These are phyloP conservation scores for Ophiostoma triangulosporum DNA, from an alignment of 2,329 filamentous ascomycete species.

Conservation along the genomic window DNA sequence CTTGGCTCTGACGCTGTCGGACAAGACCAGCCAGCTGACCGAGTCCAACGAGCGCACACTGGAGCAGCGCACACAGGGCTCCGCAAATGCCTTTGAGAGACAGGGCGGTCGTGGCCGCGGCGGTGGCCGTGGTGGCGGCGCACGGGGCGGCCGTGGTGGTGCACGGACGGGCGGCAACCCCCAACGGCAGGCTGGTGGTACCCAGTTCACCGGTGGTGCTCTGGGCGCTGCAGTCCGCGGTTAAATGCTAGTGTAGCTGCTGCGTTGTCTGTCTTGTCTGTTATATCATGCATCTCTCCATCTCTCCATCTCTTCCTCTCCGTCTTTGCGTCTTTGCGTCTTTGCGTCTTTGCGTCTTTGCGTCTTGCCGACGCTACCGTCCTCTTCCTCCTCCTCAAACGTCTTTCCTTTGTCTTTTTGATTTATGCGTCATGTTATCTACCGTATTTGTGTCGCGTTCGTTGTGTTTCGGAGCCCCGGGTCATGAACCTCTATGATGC, in stretches of 20 bases:
- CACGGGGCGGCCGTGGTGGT: conserved; percentile 48
- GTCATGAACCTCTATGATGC: not conserved
- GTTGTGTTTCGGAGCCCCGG: not conserved
- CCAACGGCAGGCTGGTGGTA: conserved; percentile 56
- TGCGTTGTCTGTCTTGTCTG: not conserved
- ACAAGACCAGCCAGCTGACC: conserved; percentile 92
- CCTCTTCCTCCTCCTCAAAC: not conserved
- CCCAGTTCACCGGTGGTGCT: conserved; percentile 71
- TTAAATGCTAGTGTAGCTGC: conserved; percentile 21
- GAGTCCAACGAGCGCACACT: conserved; percentile 95
- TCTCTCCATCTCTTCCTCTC: not conserved
- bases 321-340: not conserved
- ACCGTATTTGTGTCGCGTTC: not conserved
- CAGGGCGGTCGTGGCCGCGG: conserved; percentile 68
- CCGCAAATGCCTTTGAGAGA: conserved; percentile 86
- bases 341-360: not conserved
- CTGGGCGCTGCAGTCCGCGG: conserved; percentile 55
- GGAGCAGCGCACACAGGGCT: conserved; percentile 93
- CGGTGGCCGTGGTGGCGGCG: conserved; percentile 51
- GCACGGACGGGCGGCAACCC: conserved; percentile 42
- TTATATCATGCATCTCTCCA: not conserved
- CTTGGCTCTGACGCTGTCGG: conserved; percentile 80
- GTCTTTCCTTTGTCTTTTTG: not conserved
- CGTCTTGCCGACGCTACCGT: too few species aligned
- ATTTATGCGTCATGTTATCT: not conserved